A percentile compares a stretch with the other conserved stretches of the same genome.
phyloP scores from a whole-genome alignment of 2,329 filamentous ascomycete species.

The Rhytidhysteron rufulum region DNA sequence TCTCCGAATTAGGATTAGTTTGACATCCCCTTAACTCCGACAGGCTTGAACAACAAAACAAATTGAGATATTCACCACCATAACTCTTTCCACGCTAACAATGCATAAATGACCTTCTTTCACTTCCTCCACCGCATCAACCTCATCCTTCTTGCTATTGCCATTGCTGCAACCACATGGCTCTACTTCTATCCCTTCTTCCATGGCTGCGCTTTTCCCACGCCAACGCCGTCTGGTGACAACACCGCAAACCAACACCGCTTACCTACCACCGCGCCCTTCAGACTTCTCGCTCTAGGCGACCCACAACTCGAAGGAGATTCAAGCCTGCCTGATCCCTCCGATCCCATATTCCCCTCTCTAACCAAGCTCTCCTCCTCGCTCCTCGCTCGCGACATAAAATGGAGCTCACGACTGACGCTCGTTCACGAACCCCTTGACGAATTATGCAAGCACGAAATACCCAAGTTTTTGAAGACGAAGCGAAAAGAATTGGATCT shows the following conservation, averaged over 20 bases:
- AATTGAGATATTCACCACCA: too few relatives aligned
- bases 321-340: conserved; percentile 63
- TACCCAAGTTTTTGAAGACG: conserved; percentile 63
- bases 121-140: conserved; percentile 43
- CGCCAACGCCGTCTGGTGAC: conserved; percentile 12
- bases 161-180: conserved; percentile 67
- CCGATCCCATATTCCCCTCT: conserved; percentile 36
- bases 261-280: conserved; percentile 58
- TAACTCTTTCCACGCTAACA: too few relatives aligned
- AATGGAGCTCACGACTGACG: too few relatives aligned
- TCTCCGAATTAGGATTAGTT: too few relatives aligned
- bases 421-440: not conserved
- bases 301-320: conserved; percentile 95
- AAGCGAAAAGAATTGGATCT: conserved; percentile 80
- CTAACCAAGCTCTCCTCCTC: conserved; percentile 31
- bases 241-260: not conserved
- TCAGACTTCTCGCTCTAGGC: conserved; percentile 80
- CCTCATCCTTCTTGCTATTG: conserved; percentile 58
- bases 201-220: conserved; percentile 74
- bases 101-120: conserved; percentile 51
- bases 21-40: too few relatives aligned
- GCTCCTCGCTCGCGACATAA: conserved; percentile 4
- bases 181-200: conserved; percentile 86
- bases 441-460: conserved; percentile 49
- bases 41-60: conserved; percentile 39